phyloP scores from a whole-genome alignment of 371 early-diverging fungal genomes.

The Mycotypha africana region DNA sequence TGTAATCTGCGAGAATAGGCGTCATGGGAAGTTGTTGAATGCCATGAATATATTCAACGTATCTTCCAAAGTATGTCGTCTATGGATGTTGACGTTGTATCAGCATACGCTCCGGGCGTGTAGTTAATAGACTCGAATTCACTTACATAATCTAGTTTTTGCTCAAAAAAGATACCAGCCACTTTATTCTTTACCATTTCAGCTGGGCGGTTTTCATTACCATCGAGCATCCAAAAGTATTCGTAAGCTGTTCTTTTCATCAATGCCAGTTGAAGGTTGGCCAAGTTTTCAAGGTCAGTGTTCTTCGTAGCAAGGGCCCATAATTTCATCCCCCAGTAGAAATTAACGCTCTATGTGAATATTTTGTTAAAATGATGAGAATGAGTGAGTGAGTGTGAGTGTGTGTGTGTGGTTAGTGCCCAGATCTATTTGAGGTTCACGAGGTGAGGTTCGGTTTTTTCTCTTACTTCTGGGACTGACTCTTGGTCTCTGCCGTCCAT shows the following conservation, averaged over 20 bases:
- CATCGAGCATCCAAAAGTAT: constrained; percentile 61
- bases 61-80: constrained; percentile 63
- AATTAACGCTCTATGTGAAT: constrained; percentile 50
- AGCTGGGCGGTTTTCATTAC: constrained; percentile 42
- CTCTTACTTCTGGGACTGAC: constrained; percentile 60
- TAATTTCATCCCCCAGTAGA: constrained; percentile 67
- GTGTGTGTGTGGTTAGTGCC: no score
- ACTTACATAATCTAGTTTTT: constrained; percentile 67
- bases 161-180: constrained; percentile 67
- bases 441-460: background rate
- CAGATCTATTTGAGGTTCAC: background rate
- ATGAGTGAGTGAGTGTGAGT: background rate
- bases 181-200: constrained; percentile 57
- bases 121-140: no score
- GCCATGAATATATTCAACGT: constrained; percentile 67
- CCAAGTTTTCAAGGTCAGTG: constrained; percentile 27
- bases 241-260: constrained; percentile 55
- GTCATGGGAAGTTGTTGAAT: constrained; percentile 81
- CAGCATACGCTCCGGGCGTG: no score
- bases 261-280: constrained; percentile 48
- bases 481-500: constrained; percentile 73
- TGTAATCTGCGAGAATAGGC: constrained; percentile 50
- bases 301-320: constrained; percentile 50
- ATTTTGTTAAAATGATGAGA: background rate
- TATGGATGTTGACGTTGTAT: constrained; percentile 5